Evolutionary conservation across 371 early-diverging fungal species (phyloP).

Genomic region (Gilbertella persicaria): DNA sequence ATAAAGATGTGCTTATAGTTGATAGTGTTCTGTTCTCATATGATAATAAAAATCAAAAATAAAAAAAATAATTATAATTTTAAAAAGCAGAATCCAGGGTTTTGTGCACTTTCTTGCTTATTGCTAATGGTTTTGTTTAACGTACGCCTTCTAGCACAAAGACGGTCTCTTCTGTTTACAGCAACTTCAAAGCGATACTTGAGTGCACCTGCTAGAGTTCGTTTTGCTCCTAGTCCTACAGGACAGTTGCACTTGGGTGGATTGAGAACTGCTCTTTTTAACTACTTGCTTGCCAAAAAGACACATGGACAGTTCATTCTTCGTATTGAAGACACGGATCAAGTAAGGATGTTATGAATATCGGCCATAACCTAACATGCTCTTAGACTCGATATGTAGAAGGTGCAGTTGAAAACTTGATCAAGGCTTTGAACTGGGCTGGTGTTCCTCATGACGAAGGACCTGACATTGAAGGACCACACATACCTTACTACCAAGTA

Average conservation of each 20-base stretch:
- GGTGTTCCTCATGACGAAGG: conserved; percentile 83
- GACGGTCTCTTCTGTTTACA: neutral
- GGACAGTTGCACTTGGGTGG: conserved; percentile 94
- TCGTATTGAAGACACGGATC: conserved; percentile 95
- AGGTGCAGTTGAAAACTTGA: conserved; percentile 75
- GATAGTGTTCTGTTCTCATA: no score
- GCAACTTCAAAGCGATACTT: conserved; percentile 4
- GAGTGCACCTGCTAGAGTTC: conserved; percentile 62
- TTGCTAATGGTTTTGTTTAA: neutral
- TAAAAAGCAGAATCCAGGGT: no score
- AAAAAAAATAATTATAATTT: no score
- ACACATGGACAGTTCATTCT: conserved; percentile 79
- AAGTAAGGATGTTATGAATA: conserved; percentile 38
- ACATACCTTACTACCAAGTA: conserved; percentile 76
- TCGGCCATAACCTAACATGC: neutral
- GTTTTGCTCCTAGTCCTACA: conserved; percentile 96
- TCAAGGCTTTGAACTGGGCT: conserved; percentile 74
- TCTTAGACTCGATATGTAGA: conserved; percentile 73
- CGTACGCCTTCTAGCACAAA: neutral
- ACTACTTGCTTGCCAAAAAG: conserved; percentile 81
- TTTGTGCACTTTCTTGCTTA: neutral
- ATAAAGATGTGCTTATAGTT: no score
- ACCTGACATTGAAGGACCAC: conserved; percentile 62
- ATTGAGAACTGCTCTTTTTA: conserved; percentile 90
- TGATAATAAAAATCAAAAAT: no score